Base-by-base conservation (phyloP, 352 stramenopile species). In the Globisporangium acanthophoron region DNA sequence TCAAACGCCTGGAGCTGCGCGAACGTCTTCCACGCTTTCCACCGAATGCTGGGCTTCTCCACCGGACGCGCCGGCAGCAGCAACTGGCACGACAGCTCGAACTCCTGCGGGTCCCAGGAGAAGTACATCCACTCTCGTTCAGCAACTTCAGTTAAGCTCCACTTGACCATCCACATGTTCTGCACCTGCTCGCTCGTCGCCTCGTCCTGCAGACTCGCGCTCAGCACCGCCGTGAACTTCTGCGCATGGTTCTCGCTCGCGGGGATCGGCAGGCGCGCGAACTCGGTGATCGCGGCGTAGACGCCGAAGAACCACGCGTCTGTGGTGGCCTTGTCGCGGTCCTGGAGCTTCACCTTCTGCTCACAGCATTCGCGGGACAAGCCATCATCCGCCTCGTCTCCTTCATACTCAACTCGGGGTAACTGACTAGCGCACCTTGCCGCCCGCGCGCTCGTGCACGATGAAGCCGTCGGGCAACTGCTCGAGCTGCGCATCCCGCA, bases 301-400 rank as follows among this genome's bases (percentile, higher is more conserved):
- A 90, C 75, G 3, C 78, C 80, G 35, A 80, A 78, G 67, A 92
- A 92, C 82, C 82, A 92, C 31, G 80, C 82, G 46, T 92, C 82
- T 0, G 72, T 88, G 15, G 78, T 90, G 37, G 74, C 76, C 53
- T 87, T 87, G 67, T 92, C 82, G 54, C 77, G 80, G 64, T 90
- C 80, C 55, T 89, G 78, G 41, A 92, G 72, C 59, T 86, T 87
- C 59, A 89, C 46, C 53, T 82, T 89, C 80, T 90, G 46, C 37
- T 49, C 24, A 16, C 20, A 20, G 29, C 16, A 29, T 16, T 1
- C 27, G 3, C 21, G 29, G 27, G 13, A 24, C 24, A 27, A 27
- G 24, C 24, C 24, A 1, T 27, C 24, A 27, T 27, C 33, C 9
- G 5, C 33, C 9, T 37, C 33, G 33, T 11, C 9, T 4, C 27